Percentiles rank a stretch among this genome's conserved stretches.
Evolutionary conservation across 306 rosid genomes (phyloP).

Genomic region (Ormosia semicastrata): DNA sequence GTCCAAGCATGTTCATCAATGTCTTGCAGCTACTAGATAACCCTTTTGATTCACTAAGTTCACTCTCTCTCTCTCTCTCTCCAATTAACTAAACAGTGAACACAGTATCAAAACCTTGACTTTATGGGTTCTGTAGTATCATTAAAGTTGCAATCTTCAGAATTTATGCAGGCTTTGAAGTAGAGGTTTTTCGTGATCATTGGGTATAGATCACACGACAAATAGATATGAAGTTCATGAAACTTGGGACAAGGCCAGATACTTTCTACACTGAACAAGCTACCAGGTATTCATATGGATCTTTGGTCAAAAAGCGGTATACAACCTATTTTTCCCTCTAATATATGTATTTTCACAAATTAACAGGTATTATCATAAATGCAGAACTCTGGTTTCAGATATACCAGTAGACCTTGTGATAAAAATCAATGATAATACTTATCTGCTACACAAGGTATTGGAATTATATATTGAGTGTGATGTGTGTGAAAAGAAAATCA

Average conservation of each 20-base stretch:
- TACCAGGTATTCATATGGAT: conserved; percentile 60
- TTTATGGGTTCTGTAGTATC: conserved; percentile 13
- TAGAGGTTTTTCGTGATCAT: conserved; percentile 27
- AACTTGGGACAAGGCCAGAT: conserved; percentile 91
- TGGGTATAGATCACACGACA: conserved; percentile 26
- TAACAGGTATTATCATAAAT: conserved; percentile 26
- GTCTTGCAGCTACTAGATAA: conserved; percentile 3
- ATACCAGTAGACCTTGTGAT: conserved; percentile 62
- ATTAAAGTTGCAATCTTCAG: conserved; percentile 4
- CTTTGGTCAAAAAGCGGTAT: neutral
- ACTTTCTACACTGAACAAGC: conserved; percentile 88
- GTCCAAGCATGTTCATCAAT: neutral
- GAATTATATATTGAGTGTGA: conserved; percentile 16
- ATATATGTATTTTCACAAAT: neutral
- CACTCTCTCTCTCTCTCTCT: neutral
- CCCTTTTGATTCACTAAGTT: conserved; percentile 4
- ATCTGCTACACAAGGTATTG: conserved; percentile 81
- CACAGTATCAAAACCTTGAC: neutral
- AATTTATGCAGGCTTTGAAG: conserved; percentile 40
- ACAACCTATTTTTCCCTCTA: neutral
- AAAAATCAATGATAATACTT: conserved; percentile 60
- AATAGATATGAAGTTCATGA: conserved; percentile 89
- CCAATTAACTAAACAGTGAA: neutral
- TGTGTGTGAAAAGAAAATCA: neutral
- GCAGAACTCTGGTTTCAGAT: conserved; percentile 77